These are phyloP conservation scores for Berkeleyomyces rouxiae DNA, from an alignment of 2,329 filamentous ascomycete genomes.

Conservation along the genomic window DNA sequence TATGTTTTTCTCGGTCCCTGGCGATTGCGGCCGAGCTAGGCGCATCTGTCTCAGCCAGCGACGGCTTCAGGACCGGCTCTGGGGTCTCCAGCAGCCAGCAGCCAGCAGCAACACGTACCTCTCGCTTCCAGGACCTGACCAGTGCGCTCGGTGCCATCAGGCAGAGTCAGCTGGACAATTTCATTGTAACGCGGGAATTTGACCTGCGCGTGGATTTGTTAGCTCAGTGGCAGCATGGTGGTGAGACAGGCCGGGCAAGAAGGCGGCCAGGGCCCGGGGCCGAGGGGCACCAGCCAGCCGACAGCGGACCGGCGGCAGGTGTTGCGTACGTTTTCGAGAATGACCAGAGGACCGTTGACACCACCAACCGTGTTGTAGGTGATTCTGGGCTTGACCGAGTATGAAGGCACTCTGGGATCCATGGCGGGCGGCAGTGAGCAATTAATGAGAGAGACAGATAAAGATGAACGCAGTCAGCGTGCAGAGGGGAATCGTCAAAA, in stretches of 20 bases:
- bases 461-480: neutral
- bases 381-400: slow-evolving; percentile 45
- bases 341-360: slow-evolving; percentile 94
- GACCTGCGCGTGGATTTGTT: slow-evolving; percentile 40
- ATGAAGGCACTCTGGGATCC: slow-evolving; percentile 42
- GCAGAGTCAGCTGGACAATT: slow-evolving; percentile 88
- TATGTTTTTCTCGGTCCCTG: slow-evolving; percentile 9
- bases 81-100: neutral
- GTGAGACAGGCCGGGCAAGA: too few relatives aligned
- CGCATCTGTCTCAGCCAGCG: slow-evolving; percentile 7
- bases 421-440: neutral
- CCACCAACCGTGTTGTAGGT: slow-evolving; percentile 97
- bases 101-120: slow-evolving; percentile 40
- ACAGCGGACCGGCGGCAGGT: neutral
- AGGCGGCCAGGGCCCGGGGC: too few relatives aligned
- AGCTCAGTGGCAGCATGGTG: neutral
- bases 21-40: neutral
- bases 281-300: neutral
- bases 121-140: slow-evolving; percentile 95
- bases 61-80: neutral
- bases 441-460: neutral
- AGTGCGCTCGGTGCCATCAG: slow-evolving; percentile 84
- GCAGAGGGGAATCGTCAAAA: neutral
- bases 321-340: slow-evolving; percentile 72
- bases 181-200: slow-evolving; percentile 97